Evolutionary conservation across 2,329 filamentous ascomycete species (phyloP).

Genomic region (Penicillium sp.): DNA sequence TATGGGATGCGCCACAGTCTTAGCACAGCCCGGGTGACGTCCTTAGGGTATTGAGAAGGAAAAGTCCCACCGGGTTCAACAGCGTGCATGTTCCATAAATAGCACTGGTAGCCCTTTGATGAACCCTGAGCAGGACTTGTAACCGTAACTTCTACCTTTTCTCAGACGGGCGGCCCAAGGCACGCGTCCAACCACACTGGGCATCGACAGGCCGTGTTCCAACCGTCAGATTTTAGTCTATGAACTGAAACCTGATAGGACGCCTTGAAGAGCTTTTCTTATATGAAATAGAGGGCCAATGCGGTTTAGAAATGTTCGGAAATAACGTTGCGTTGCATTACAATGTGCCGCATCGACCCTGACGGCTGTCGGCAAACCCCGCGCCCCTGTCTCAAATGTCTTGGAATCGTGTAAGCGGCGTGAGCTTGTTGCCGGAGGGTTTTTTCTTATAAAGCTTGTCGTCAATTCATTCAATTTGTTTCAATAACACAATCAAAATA

Average conservation of each 20-base stretch:
- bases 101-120: background rate
- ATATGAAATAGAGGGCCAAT: background rate
- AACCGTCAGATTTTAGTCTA: background rate
- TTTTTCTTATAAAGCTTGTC: background rate
- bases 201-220: background rate
- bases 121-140: background rate
- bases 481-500: background rate
- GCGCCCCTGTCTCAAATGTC: slow-evolving; percentile 4
- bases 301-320: background rate
- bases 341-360: background rate
- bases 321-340: background rate
- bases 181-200: background rate
- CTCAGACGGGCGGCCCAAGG: background rate
- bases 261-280: background rate
- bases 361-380: slow-evolving; percentile 1
- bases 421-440: background rate
- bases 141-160: background rate
- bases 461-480: no score
- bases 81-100: background rate
- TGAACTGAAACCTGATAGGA: background rate
- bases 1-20: background rate
- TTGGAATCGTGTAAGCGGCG: background rate
- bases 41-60: background rate
- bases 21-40: background rate
- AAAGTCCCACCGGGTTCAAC: background rate